Evolutionary conservation across 805 yeast species (phyloP), one percentile per base, ranked within the genome.

Genomic region (Hanseniaspora jakobsenii): DNA sequence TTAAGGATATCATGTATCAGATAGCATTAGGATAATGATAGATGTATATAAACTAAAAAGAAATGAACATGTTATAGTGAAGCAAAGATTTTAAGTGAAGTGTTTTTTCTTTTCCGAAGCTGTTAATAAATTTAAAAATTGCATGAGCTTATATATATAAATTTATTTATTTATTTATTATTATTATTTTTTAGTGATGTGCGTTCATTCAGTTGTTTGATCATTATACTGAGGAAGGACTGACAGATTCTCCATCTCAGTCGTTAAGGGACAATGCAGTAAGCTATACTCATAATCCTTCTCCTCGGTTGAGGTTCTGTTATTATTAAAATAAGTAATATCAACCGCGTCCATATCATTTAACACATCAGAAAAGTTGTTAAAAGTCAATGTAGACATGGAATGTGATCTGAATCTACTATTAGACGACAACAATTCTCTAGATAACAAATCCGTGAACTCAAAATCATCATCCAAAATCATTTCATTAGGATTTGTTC

Each of bases 201-300:
- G n/a, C n/a, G 23, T 6, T 32, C 24, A 32, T 18, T 22, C 18
- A 14, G 28, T 32, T 22, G 32, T 30, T 13, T 42, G 24, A 29
- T 42, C 46, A 2, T 35, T 35, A 21, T 35, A 42, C 23, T 39
- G 34, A 21, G 37, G 46, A 3, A 41, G n/a, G 14, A 19, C 16
- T 14, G 39, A 23, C 4, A 10, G 27, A n/a, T n/a, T n/a, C n/a
- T n/a, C n/a, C n/a, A n/a, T 3, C 18, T 13, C 24, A 14, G 51
- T 81, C 27, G 85, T 95, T 36, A 89, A 62, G 4, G 74, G 72
- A 39, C 71, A 73, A 0, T 78, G 68, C 52, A 84, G 61, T 51
- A 74, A 74, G 2, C 95, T 95, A 59, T 83, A 87, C 36, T 76
- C 78, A 53, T 86, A 89, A 6, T 75, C 75, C 51, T 75, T 60